Evolutionary conservation across 495 filamentous ascomycete species (phyloP).

Genomic region (Neurospora sp.): DNA sequence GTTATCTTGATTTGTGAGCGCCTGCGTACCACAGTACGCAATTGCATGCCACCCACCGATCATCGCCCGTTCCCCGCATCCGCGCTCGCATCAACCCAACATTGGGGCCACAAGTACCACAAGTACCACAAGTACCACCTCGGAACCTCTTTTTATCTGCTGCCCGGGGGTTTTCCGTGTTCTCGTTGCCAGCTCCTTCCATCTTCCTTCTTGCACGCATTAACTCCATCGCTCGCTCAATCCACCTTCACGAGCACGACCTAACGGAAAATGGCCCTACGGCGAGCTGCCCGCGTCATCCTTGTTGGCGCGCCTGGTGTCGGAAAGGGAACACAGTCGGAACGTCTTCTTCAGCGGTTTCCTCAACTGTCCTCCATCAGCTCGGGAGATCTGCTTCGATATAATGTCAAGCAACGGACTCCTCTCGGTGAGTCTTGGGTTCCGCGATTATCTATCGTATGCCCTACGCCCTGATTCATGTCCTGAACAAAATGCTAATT

Average conservation of each 20-base stretch:
- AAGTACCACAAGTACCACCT: background rate
- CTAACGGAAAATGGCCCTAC: constrained; percentile 44
- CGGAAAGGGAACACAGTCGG: constrained; percentile 92
- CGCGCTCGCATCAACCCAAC: background rate
- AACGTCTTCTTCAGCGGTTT: constrained; percentile 74
- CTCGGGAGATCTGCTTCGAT: constrained; percentile 82
- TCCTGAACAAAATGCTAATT: background rate
- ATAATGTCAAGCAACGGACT: constrained; percentile 84
- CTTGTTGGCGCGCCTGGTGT: constrained; percentile 87
- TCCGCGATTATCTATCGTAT: background rate
- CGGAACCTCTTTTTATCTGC: background rate
- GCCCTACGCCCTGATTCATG: background rate
- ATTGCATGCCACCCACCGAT: background rate
- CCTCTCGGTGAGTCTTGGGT: constrained; percentile 55
- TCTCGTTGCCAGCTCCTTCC: background rate
- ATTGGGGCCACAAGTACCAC: background rate
- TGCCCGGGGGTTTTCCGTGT: background rate
- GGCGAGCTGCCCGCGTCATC: constrained; percentile 82
- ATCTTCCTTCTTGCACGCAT: background rate
- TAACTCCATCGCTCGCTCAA: background rate
- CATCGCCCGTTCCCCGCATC: background rate
- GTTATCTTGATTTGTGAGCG: background rate
- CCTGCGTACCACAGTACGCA: background rate
- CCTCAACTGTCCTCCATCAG: constrained; percentile 85
- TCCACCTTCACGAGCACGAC: background rate